Conservation (phyloP, 305 asterid genomes). For the Rubia balearica region DNA sequence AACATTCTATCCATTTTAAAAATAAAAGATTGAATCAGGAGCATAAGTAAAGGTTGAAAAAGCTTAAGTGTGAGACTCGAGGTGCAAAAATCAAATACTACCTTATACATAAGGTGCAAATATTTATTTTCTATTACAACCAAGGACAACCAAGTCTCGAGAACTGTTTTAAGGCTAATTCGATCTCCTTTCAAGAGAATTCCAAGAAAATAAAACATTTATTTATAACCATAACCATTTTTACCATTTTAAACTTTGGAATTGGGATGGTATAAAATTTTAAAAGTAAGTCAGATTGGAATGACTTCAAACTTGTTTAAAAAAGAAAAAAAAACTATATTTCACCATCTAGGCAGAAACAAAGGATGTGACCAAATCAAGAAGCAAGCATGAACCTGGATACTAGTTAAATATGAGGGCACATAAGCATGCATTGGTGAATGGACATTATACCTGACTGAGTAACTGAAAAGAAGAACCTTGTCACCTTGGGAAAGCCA, state of each 20-base stretch:
- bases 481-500: slow-evolving; percentile 83
- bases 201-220: background rate
- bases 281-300: background rate
- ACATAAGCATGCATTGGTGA: background rate
- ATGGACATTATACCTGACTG: slow-evolving; percentile 53
- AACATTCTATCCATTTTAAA: slow-evolving; percentile 56
- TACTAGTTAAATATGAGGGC: background rate
- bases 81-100: background rate
- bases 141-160: background rate
- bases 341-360: background rate
- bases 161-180: background rate
- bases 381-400: background rate
- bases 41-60: background rate
- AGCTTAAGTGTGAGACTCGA: background rate
- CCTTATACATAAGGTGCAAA: background rate
- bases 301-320: background rate
- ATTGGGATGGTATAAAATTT: background rate
- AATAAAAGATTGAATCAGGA: background rate
- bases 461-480: slow-evolving; percentile 93
- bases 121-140: background rate
- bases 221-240: background rate
- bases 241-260: background rate
- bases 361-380: background rate
- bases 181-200: background rate
- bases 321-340: too few relatives aligned